Evolutionary conservation across 805 yeast genomes (phyloP).

Genomic region (Kazachstania psychrophila): DNA sequence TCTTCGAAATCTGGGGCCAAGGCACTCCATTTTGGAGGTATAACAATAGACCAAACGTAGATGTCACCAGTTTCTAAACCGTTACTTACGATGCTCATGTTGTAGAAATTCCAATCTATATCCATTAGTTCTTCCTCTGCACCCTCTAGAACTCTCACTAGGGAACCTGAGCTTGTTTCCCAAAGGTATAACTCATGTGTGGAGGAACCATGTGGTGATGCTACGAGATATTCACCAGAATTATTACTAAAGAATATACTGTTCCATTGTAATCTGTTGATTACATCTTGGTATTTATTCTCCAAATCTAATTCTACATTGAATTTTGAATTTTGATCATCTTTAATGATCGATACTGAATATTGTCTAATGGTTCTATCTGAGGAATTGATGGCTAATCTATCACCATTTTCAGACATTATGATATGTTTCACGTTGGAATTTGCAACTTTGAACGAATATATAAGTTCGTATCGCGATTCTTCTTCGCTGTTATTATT

Average conservation of each 20-base stretch:
- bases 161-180: slow-evolving; percentile 85
- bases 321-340: slow-evolving; percentile 11
- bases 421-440: slow-evolving; percentile 63
- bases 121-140: slow-evolving; percentile 76
- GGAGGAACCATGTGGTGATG: slow-evolving; percentile 72
- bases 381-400: slow-evolving; percentile 65
- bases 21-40: slow-evolving; percentile 94
- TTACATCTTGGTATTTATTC: slow-evolving; percentile 83
- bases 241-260: slow-evolving; percentile 63
- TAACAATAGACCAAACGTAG: slow-evolving; percentile 70
- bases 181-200: slow-evolving; percentile 86
- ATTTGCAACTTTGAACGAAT: slow-evolving; percentile 48
- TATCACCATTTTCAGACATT: slow-evolving; percentile 49
- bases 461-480: slow-evolving; percentile 29
- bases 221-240: slow-evolving; percentile 75
- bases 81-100: slow-evolving; percentile 68
- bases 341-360: slow-evolving; percentile 7
- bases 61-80: slow-evolving; percentile 80
- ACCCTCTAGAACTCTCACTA: slow-evolving; percentile 82
- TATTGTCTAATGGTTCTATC: slow-evolving; percentile 65
- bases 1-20: slow-evolving; percentile 94
- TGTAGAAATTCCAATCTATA: slow-evolving; percentile 75
- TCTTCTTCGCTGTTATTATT: not conserved
- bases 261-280: slow-evolving; percentile 84
- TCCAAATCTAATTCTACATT: slow-evolving; percentile 50